These are phyloP conservation scores for Mesembryanthemum crystallinum DNA, from an alignment of 148 eudicot species.

Conservation along the genomic window DNA sequence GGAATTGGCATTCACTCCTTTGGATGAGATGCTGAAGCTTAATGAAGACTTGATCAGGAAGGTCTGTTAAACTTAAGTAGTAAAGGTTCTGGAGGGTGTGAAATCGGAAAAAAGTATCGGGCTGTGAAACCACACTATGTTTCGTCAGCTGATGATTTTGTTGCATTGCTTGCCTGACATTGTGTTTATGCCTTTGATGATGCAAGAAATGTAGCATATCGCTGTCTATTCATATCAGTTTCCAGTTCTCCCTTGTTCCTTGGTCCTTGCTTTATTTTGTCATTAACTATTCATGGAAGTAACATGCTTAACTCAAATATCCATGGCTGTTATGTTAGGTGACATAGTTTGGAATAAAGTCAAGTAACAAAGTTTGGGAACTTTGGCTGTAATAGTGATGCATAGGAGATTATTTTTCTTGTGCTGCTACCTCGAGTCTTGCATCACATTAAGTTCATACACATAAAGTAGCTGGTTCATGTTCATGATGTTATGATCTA, in stretches of 20 bases:
- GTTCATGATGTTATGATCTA: background rate
- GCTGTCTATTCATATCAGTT: no score
- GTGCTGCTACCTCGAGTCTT: background rate
- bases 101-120: background rate
- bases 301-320: background rate
- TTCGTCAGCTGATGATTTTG: background rate
- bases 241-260: no score
- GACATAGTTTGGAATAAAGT: no score
- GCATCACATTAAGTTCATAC: background rate
- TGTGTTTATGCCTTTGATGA: no score
- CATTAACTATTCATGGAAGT: background rate
- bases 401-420: background rate
- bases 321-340: no score
- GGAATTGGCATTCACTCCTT: conserved; percentile 91
- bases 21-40: conserved; percentile 88
- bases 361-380: no score
- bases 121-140: background rate
- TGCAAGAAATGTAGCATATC: no score
- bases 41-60: conserved; percentile 95
- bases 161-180: background rate
- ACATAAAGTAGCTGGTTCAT: background rate
- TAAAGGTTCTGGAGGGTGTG: conserved; percentile 2
- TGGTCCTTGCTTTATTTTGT: background rate
- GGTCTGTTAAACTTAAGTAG: conserved; percentile 39
- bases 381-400: background rate